Evolutionary conservation across 1,284 basidiomycete genomes (phyloP).

Genomic region (Pterula multifida): DNA sequence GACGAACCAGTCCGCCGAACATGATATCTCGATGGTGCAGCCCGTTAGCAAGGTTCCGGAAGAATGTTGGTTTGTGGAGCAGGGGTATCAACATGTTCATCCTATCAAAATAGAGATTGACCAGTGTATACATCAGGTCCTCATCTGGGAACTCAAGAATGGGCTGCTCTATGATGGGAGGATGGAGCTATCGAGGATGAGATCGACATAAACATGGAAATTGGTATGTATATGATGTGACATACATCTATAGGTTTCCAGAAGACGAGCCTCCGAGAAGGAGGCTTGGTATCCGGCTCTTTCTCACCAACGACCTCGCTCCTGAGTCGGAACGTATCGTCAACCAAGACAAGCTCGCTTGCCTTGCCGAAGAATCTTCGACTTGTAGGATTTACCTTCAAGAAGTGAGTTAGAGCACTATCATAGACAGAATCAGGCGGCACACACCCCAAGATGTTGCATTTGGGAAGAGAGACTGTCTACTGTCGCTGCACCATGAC

Average conservation of each 20-base stretch:
- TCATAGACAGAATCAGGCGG: not conserved
- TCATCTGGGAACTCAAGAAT: conserved; percentile 13
- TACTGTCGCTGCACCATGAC: not conserved
- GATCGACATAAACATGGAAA: not conserved
- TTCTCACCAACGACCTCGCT: not conserved
- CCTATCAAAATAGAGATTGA: conserved; percentile 31
- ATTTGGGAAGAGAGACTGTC: not conserved
- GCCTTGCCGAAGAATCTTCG: not conserved
- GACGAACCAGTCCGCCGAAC: conserved; percentile 21
- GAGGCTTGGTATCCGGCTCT: not conserved
- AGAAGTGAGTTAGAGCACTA: not conserved
- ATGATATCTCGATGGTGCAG: conserved; percentile 24
- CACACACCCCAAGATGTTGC: not conserved
- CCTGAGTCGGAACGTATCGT: not conserved
- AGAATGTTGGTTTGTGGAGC: conserved; percentile 31
- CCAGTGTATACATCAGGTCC: conserved; percentile 25
- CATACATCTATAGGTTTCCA: not conserved
- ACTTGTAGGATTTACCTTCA: not conserved
- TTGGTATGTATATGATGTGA: not conserved
- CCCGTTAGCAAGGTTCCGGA: conserved; percentile 22
- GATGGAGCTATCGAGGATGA: not conserved
- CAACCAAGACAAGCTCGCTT: not conserved
- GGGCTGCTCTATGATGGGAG: not conserved
- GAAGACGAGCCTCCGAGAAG: not conserved
- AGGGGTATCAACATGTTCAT: conserved; percentile 27